Base-by-base conservation (phyloP, 768 basidiomycete species). In the Mycena venus region DNA sequence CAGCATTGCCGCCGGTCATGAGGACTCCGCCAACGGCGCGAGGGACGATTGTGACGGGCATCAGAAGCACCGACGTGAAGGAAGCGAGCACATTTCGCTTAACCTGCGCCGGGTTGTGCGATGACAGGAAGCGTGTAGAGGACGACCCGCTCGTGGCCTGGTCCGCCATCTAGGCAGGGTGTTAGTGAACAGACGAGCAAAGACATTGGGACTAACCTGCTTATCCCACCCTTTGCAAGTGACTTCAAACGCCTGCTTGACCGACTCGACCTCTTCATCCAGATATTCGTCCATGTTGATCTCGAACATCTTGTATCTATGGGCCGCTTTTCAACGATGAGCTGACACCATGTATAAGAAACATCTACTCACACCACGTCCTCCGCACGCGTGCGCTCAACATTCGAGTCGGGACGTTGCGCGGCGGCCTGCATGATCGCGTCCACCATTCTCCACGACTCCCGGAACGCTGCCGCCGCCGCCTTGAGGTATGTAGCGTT, bases 221-320 rank as follows among this genome's bases (percentile, higher is more conserved):
- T 85, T 86, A 70, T 97, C 94, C 98, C 97, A 99, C 1, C 85
- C 87, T 70, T 90, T 90, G 80, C 94, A 97, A 17, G 94, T 94
- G 3, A 82, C 85, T 36, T 95, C 94, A 68, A 98, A 91, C 0
- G 88, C 85, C 6, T 87, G 88, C 78, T 96, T 96, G 61, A 96
- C 88, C 71, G 89, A 90, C 70, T 98, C 97, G 7, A 94, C 89
- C 82, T 99, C 98, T 80, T 99, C 96, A 72, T 96, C 94, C 3
- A 99, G 92, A 79, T 99, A 99, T 79, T 99, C 97, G 80, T 98
- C 97, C 96, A 99, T 98, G 81, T 97, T 95, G 12, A 90, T 86
- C 82, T 99, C 97, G 77, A 99, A 99, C 96, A 99, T 98, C 56
- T 89, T 90, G 82, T 96, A 98, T 15, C 96, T 97, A 68, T 12